Evolutionary conservation across 495 filamentous ascomycete species (phyloP), one percentile per base, ranked within the genome.

Genomic region (Talaromyces adpressus): DNA sequence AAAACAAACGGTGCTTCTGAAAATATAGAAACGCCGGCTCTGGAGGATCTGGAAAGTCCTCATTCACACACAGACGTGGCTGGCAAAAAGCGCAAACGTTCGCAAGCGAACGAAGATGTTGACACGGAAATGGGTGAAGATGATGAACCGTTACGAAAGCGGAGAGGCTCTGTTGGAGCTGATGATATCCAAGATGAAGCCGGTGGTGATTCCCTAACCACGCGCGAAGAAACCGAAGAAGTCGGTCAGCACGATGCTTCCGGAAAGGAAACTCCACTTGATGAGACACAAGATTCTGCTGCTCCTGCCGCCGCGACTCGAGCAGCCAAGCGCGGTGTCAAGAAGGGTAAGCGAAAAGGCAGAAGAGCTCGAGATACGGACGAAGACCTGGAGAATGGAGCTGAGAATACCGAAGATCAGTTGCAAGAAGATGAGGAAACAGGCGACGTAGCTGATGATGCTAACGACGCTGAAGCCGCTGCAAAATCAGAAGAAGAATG

Each of bases 401-500:
- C 74, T 34, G 72, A 70, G 39, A 64, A 59, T 27, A 68, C 66
- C 49, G 78, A 79, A 62, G 74, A 79, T 39, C 68, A 69, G 45
- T 63, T 73, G 39, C 75, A 66, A 32, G 81, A 83, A 64, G 82
- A 81, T 29, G 81, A 82, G 30, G 76, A 76, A 63, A 63, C 69
- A 22, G 72, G 68, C 23, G 79, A 81, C 63, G 74, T 68, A 6
- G 76, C 64, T 23, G 78, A 81, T 32, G 75, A 78, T 47, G 72
- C 62, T 22, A 73, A 77, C 60, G 77, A 79, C 58, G 70, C 73
- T 29, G 77, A 79, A 49, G 71, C 71, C 8, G 64, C 73, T 30
- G 72, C 78, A 9, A 75, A 73, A 63, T 59, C 66, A 1, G 79
- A 80, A 69, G 91, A 96, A 87, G 90, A 92, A 74, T 77, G 90